Evolutionary conservation across 257 asterid genomes (phyloP).

Genomic region (Scutellaria minor): DNA sequence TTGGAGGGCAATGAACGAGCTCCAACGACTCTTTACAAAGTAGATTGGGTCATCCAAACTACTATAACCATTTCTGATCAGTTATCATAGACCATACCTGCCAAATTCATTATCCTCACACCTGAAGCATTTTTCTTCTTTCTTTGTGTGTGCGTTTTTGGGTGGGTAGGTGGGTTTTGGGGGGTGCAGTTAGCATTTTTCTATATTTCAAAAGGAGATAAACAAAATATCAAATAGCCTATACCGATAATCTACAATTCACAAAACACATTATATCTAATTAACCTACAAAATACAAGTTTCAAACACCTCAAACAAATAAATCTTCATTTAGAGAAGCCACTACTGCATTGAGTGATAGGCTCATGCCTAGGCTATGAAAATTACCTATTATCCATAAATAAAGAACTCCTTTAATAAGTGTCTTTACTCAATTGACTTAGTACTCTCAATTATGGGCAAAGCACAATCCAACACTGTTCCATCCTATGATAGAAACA

Average conservation of each 20-base stretch:
- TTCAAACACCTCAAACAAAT: neutral
- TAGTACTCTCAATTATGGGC: neutral
- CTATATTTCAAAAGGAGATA: neutral
- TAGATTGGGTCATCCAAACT: neutral
- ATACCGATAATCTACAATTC: neutral
- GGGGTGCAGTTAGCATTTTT: neutral
- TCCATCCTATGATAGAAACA: neutral
- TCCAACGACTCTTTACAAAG: neutral
- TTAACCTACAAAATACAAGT: neutral
- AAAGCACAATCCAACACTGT: neutral
- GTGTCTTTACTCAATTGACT: neutral
- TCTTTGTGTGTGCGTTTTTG: no score
- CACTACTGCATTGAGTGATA: neutral
- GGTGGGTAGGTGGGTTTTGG: no score
- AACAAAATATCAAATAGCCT: neutral
- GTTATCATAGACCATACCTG: neutral
- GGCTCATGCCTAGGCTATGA: slow-evolving; percentile 8
- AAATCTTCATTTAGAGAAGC: neutral
- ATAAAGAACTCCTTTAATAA: slow-evolving; percentile 4
- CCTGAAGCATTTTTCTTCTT: no score
- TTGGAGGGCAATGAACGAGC: neutral
- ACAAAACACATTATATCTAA: neutral
- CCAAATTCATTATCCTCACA: neutral
- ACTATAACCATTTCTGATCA: neutral
- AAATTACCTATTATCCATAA: neutral